Conservation (phyloP, 441 rosid genomes). For the Brassica hybrid region DNA sequence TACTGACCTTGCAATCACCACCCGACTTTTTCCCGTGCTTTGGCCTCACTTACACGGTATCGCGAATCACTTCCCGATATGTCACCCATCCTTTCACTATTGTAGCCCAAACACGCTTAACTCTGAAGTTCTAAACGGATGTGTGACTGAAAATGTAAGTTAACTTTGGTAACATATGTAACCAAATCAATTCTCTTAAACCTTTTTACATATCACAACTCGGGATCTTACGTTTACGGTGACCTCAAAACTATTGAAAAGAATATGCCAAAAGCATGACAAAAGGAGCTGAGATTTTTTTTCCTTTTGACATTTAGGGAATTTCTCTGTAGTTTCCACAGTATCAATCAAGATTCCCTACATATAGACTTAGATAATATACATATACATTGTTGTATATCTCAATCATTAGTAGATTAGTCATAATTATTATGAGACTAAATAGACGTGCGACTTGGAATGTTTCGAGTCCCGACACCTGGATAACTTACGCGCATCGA, state of each 20-base stretch:
- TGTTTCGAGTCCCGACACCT: conserved; percentile 11
- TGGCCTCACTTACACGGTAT: too few relatives aligned
- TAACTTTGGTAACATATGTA: too few relatives aligned
- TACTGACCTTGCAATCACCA: too few relatives aligned
- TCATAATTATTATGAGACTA: not conserved
- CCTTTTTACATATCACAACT: too few relatives aligned
- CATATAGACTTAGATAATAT: not conserved
- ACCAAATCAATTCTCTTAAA: too few relatives aligned
- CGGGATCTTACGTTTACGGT: not conserved
- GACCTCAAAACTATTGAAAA: conserved; percentile 1
- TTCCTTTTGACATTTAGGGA: not conserved
- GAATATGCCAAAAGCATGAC: conserved; percentile 5
- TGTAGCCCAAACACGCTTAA: too few relatives aligned
- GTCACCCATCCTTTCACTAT: too few relatives aligned
- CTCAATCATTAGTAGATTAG: conserved; percentile 19
- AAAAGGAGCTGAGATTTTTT: not conserved
- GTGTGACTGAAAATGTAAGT: too few relatives aligned
- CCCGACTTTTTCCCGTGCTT: too few relatives aligned
- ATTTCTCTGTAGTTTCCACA: conserved; percentile 18
- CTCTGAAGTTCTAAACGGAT: too few relatives aligned
- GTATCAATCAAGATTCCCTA: conserved; percentile 20
- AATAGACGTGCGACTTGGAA: conserved; percentile 24
- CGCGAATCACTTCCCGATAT: too few relatives aligned
- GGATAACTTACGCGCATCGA: conserved; percentile 22
- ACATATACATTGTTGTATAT: not conserved